Evolutionary conservation across 805 yeast species (phyloP), one percentile per base, ranked within the genome.

Genomic region (Saccharomycopsis fermentans): DNA sequence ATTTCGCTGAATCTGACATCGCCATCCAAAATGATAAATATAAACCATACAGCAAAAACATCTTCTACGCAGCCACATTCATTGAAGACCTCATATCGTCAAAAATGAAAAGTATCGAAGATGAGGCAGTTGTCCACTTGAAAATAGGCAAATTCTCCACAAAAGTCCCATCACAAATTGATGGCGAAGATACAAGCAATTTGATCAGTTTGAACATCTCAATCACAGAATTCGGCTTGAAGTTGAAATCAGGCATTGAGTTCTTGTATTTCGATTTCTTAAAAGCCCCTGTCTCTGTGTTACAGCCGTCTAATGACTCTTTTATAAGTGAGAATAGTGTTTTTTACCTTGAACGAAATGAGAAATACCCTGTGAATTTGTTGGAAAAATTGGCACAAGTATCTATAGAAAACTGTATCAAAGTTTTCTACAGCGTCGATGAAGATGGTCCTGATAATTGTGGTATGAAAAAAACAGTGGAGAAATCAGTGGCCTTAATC

Each of bases 211-310:
- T 79, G 11, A 75, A 76, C 48, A 66, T 81, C 37, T 67, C 71
- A 0, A 75, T 82, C 77, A 85, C 81, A 61, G 87, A 83, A 62
- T 73, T 78, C 3, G 86, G 86, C 0, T 66, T 78, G 26, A 77
- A 75, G 61, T 62, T 79, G 26, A 83, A 82, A 66, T 73, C 79
- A 0, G 82, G 84, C 1, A 75, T 81, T 59, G 68, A 75, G 37
- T 72, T 79, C 5, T 72, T 67, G 51, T 78, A 75, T 64, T 68
- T 79, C 43, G 81, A 79, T 60, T 62, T 43, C 24, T 66, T 56
- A n/a, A 58, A 58, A 34, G 54, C 61, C 6, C 21, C 51, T 6
- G 17, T 4, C 3, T 8, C 32, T 8, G n/a, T 19, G 6, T 39
- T 32, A 9, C n/a, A 54, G 24, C 43, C 43, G 50, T 29, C 6